Conservation (phyloP, 106 monocot genomes). For the Xerophyta viscosa region DNA sequence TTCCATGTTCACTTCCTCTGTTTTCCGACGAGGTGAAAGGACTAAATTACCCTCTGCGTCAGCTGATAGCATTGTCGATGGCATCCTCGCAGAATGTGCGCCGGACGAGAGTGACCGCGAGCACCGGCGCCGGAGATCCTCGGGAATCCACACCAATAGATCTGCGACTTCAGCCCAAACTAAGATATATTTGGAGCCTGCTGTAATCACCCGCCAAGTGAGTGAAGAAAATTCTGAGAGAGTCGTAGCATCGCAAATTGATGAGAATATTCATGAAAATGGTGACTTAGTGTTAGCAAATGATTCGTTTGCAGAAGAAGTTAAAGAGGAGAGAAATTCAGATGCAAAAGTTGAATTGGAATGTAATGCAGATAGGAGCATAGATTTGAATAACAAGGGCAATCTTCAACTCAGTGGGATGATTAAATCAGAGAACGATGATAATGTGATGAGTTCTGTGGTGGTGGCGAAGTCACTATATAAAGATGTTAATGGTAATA, state of each 20-base stretch:
- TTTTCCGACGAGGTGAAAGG: slow-evolving; percentile 52
- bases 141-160: no score
- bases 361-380: slow-evolving; percentile 2
- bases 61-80: slow-evolving; percentile 72
- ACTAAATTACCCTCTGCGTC: slow-evolving; percentile 30
- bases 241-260: background rate
- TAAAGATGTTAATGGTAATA: slow-evolving; percentile 15
- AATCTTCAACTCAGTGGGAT: slow-evolving; percentile 45
- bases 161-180: background rate
- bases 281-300: background rate
- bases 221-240: background rate
- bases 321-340: slow-evolving; percentile 6
- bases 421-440: slow-evolving; percentile 35
- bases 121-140: slow-evolving; percentile 36
- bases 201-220: background rate
- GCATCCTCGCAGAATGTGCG: slow-evolving; percentile 75
- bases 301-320: slow-evolving; percentile 6
- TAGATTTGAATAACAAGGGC: slow-evolving; percentile 22
- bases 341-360: slow-evolving; percentile 2
- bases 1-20: slow-evolving; percentile 69
- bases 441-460: slow-evolving; percentile 28
- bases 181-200: slow-evolving; percentile 13
- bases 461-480: slow-evolving; percentile 53
- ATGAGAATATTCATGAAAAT: slow-evolving; percentile 11
- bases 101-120: slow-evolving; percentile 71